Base-by-base conservation (phyloP, 2,329 filamentous ascomycete species). In the Alternaria triticina region DNA sequence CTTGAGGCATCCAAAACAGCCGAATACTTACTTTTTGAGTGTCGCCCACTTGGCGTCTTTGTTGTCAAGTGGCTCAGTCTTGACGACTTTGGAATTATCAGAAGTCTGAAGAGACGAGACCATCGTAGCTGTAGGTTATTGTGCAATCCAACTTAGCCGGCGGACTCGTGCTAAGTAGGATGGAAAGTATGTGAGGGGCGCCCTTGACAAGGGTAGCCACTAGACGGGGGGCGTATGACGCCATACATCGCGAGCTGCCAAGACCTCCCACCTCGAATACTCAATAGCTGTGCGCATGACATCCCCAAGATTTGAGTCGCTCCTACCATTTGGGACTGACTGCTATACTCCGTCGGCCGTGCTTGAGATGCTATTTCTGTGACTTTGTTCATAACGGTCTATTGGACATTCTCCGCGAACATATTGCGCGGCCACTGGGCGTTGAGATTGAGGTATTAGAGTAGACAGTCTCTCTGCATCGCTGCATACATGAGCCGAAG, bases 31-130 rank as follows among this genome's bases (percentile, higher is more conserved):
- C 80, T 79, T 80, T 49, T 77, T 73, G 17, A 82, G 69, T 4
- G 74, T 79, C 7, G 76, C 76, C 81, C 81, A 82, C 67, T 77
- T 77, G 6, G 81, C 80, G 17, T 82, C 79, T 62, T 76, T 75
- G 59, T 77, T 70, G 54, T 79, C 71, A 60, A 81, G 69, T 20
- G 77, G 76, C 62, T 79, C 77, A 11, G 72, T 75, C 46, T 74
- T 77, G 60, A 80, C 49, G 28, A 81, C 70, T 54, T 76, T 76
- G 20, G 79, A 77, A 36, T 74, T 73, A 54, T 70, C 49, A 5
- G 61, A 66, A 25, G 55, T 54, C 7, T 59, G 52, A 33, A 22
- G 54, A 4, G 47, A 17, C 22, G 68, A 63, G 15, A 66, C 63
- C 73, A 75, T 75, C 10, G 28, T 54, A 17, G 9, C 20, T 30